These are phyloP conservation scores for Phascolomyces articulosus DNA, from an alignment of 371 early-diverging fungal species.

Conservation along the genomic window DNA sequence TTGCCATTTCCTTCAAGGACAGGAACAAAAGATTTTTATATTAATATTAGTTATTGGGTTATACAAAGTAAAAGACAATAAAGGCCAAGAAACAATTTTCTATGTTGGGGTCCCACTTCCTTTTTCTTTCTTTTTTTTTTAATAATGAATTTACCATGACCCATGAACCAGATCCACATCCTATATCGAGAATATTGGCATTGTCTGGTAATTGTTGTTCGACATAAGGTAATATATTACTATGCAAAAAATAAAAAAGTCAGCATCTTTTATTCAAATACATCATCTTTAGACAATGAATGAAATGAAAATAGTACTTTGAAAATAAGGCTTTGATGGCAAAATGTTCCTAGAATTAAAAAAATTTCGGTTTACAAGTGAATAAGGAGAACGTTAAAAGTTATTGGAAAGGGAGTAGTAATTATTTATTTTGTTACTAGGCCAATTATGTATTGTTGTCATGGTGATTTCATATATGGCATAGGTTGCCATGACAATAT, in stretches of 20 bases:
- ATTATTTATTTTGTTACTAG: no score
- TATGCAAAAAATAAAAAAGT: slow-evolving; percentile 13
- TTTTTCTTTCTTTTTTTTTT: background rate
- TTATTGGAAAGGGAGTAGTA: no score
- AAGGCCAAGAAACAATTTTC: slow-evolving; percentile 6
- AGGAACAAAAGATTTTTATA: no score
- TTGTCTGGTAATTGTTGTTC: slow-evolving; percentile 15
- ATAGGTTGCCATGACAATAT: no score
- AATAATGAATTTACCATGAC: slow-evolving; percentile 23
- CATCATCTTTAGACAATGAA: background rate
- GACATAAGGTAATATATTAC: slow-evolving; percentile 31
- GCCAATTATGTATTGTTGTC: background rate
- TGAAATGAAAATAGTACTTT: slow-evolving; percentile 4
- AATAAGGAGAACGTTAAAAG: no score
- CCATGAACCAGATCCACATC: slow-evolving; percentile 32
- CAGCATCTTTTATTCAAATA: background rate
- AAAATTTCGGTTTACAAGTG: no score
- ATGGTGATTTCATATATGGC: no score
- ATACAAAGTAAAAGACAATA: background rate
- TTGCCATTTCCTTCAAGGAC: slow-evolving; percentile 55
- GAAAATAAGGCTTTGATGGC: slow-evolving; percentile 30
- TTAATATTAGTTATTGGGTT: background rate
- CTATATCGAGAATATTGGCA: slow-evolving; percentile 28
- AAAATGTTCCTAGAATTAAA: slow-evolving; percentile 49
- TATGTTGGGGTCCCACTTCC: background rate